A percentile compares a stretch with the other conserved stretches of the same genome.
Evolutionary conservation across 306 rosid genomes (phyloP).

Genomic region (Cicer judaicum): DNA sequence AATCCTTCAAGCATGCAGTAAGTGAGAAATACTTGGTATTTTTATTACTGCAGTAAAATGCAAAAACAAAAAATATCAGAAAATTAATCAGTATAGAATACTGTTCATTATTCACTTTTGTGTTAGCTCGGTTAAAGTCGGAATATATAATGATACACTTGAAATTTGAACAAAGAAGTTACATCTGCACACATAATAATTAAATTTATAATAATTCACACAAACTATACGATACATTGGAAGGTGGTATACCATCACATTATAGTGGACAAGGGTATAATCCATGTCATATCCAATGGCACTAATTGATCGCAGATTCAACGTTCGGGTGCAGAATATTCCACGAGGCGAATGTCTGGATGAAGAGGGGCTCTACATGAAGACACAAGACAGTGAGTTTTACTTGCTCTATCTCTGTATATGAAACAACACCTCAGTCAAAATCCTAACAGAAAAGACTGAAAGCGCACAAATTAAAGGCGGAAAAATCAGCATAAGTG

Average conservation of each 20-base stretch:
- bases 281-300: conserved; percentile 99
- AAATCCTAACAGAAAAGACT: conserved; percentile 23
- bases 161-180: conserved; percentile 24
- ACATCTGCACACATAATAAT: conserved; percentile 13
- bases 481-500: conserved; percentile 12
- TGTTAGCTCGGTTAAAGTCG: conserved; percentile 10
- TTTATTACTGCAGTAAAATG: conserved; percentile 7
- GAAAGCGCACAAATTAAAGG: not conserved
- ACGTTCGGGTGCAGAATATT: conserved; percentile 90
- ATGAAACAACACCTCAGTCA: conserved; percentile 28
- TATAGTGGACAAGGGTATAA: conserved; percentile 92
- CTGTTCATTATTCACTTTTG: not conserved
- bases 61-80: not conserved
- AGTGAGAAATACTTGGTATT: conserved; percentile 21
- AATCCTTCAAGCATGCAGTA: conserved; percentile 7
- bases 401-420: conserved; percentile 22
- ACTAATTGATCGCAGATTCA: conserved; percentile 94
- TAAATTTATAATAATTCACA: conserved; percentile 34
- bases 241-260: conserved; percentile 72
- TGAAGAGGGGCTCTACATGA: conserved; percentile 75
- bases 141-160: not conserved
- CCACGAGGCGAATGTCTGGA: conserved; percentile 86
- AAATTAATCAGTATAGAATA: conserved; percentile 14
- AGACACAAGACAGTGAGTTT: conserved; percentile 37
- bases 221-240: conserved; percentile 29